A percentile compares a stretch with the other conserved stretches of the same genome.
phyloP scores from a whole-genome alignment of 169 alveolate species.

The Theileria equi region DNA sequence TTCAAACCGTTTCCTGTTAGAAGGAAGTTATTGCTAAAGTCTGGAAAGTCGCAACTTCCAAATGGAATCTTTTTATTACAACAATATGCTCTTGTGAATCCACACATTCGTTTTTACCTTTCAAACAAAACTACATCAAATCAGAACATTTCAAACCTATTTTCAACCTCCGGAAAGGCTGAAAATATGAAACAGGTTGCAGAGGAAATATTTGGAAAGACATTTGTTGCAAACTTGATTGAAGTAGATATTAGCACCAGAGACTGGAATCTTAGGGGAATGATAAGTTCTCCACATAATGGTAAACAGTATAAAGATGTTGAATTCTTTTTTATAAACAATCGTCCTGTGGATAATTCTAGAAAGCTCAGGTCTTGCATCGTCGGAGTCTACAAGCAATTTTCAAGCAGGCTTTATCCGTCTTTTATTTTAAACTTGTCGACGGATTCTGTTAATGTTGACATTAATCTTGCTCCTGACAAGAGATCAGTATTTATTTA shows the following conservation, averaged over 20 bases:
- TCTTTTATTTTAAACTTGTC: constrained; percentile 64
- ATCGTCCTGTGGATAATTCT: constrained; percentile 69
- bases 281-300: constrained; percentile 50
- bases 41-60: constrained; percentile 12
- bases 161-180: constrained; percentile 51
- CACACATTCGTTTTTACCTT: constrained; percentile 40
- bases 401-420: constrained; percentile 66
- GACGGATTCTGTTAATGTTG: constrained; percentile 61
- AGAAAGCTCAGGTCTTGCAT: constrained; percentile 62
- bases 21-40: constrained; percentile 35
- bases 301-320: constrained; percentile 68
- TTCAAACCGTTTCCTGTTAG: constrained; percentile 59
- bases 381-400: constrained; percentile 62
- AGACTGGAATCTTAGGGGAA: constrained; percentile 54
- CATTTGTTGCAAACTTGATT: constrained; percentile 54
- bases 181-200: constrained; percentile 53
- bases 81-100: constrained; percentile 60
- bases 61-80: constrained; percentile 36
- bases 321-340: constrained; percentile 66
- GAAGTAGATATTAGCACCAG: constrained; percentile 49
- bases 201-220: constrained; percentile 61
- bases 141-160: constrained; percentile 26
- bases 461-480: constrained; percentile 73
- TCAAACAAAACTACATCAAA: constrained; percentile 32
- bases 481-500: constrained; percentile 65